phyloP scores from a whole-genome alignment of 306 rosid genomes.

The Acacia acuminata region DNA sequence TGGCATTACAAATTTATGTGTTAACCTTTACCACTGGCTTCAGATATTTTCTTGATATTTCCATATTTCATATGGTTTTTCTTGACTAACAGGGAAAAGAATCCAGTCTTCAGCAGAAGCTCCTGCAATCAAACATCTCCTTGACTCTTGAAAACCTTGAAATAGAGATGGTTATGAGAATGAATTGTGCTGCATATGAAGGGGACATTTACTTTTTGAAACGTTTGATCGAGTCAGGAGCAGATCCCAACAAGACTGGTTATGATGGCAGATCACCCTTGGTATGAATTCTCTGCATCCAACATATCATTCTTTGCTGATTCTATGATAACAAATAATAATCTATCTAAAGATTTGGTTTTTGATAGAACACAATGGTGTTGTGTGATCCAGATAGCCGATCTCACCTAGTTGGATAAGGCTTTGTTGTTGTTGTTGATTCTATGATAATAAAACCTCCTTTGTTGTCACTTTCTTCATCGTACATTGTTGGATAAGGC shows the following conservation, averaged over 20 bases:
- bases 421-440: neutral
- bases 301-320: neutral
- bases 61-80: constrained; percentile 5
- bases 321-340: too few relatives aligned
- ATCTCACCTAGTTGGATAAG: too few relatives aligned
- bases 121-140: constrained; percentile 58
- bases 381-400: too few relatives aligned
- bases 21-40: neutral
- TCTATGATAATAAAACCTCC: neutral
- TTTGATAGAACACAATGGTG: too few relatives aligned
- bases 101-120: constrained; percentile 45
- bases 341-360: too few relatives aligned
- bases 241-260: constrained; percentile 63
- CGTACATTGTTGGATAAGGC: too few relatives aligned
- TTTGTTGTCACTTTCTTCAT: neutral
- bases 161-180: constrained; percentile 54
- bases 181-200: constrained; percentile 58
- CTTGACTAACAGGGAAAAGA: constrained; percentile 52
- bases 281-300: constrained; percentile 41
- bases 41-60: neutral
- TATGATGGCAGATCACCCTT: constrained; percentile 73
- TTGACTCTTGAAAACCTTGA: constrained; percentile 49
- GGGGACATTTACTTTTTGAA: constrained; percentile 54
- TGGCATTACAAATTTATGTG: neutral
- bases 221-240: constrained; percentile 60